phyloP scores from a whole-genome alignment of 2,329 filamentous ascomycete genomes.

The Cryphonectria japonica region DNA sequence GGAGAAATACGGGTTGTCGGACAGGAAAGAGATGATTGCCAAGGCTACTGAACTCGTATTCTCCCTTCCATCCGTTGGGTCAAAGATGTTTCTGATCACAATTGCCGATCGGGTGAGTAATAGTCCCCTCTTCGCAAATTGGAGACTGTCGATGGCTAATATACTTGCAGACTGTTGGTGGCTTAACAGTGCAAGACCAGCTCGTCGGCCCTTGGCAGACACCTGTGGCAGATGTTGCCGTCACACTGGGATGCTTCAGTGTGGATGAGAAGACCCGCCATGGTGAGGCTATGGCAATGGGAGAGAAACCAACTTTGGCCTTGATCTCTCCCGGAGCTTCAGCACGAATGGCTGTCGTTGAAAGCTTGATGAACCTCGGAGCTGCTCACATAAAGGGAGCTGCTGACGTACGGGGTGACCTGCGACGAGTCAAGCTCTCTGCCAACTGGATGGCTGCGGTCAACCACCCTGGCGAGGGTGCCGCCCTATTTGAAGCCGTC shows the following conservation, averaged over 20 bases:
- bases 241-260: slow-evolving; percentile 82
- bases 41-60: slow-evolving; percentile 82
- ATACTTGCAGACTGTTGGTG: slow-evolving; percentile 69
- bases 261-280: slow-evolving; percentile 67
- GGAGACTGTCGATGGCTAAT: neutral
- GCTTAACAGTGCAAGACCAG: slow-evolving; percentile 85
- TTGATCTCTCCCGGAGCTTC: slow-evolving; percentile 89
- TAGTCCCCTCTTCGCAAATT: neutral
- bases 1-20: slow-evolving; percentile 57
- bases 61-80: slow-evolving; percentile 86
- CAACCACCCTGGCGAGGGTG: slow-evolving; percentile 88
- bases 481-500: slow-evolving; percentile 90
- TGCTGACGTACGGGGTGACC: slow-evolving; percentile 59
- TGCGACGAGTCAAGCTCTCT: slow-evolving; percentile 82
- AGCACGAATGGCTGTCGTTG: slow-evolving; percentile 93
- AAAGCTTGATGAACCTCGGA: slow-evolving; percentile 90
- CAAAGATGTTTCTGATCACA: slow-evolving; percentile 95
- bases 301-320: slow-evolving; percentile 86
- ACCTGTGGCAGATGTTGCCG: slow-evolving; percentile 90
- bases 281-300: slow-evolving; percentile 98
- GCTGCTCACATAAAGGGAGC: slow-evolving; percentile 64
- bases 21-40: slow-evolving; percentile 34
- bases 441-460: slow-evolving; percentile 99
- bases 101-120: slow-evolving; percentile 73
- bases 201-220: slow-evolving; percentile 97